Percentiles rank a stretch among this genome's conserved stretches.
phyloP scores from a whole-genome alignment of 257 asterid genomes.

The Solanum paucissectum region DNA sequence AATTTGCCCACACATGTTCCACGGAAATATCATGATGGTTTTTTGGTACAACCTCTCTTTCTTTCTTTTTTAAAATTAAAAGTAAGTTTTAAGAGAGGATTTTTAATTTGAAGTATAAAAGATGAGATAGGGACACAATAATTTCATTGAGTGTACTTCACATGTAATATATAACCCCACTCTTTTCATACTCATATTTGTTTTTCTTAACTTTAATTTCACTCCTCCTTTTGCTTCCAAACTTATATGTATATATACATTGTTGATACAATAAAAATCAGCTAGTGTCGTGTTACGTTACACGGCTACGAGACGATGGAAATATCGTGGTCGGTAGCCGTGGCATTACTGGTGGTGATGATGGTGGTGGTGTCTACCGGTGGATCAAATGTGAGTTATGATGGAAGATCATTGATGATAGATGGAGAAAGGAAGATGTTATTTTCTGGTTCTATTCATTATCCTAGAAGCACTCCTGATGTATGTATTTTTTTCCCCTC shows the following conservation, averaged over 20 bases:
- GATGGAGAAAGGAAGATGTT: constrained; percentile 57
- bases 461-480: constrained; percentile 81
- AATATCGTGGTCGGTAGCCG: constrained; percentile 1
- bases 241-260: neutral
- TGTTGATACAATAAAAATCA: neutral
- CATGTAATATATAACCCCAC: neutral
- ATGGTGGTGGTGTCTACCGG: constrained; percentile 8
- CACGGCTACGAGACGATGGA: neutral
- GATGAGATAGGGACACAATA: neutral
- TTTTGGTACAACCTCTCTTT: neutral
- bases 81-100: neutral
- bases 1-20: neutral
- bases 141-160: neutral
- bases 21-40: neutral
- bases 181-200: neutral
- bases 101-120: neutral
- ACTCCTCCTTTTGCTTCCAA: neutral
- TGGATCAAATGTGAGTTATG: constrained; percentile 45
- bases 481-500: constrained; percentile 18
- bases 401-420: constrained; percentile 58
- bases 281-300: neutral
- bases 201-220: neutral
- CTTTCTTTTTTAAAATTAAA: neutral
- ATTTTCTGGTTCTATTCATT: constrained; percentile 87
- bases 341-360: neutral